Conservation (phyloP, 108 stramenopile species). For the Thalassiosira profunda region DNA sequence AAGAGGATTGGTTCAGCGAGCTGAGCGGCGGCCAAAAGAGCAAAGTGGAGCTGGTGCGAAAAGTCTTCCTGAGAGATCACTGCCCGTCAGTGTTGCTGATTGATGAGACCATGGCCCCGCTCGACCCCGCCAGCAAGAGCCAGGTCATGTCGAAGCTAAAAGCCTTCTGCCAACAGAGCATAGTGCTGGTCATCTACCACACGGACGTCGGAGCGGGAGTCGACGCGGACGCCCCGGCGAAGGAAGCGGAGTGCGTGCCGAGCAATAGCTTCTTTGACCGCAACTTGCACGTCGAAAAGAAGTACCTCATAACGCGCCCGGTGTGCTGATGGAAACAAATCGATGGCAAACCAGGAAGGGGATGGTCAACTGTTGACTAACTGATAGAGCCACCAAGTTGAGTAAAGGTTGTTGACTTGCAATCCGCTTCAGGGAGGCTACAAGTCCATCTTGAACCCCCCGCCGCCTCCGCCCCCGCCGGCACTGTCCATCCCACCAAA, state of each 20-base stretch:
- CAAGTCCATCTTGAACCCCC: constrained; percentile 27
- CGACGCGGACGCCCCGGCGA: constrained; percentile 17
- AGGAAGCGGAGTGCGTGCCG: constrained; percentile 66
- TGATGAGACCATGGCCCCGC: constrained; percentile 92
- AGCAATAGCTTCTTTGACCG: constrained; percentile 87
- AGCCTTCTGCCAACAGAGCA: constrained; percentile 73
- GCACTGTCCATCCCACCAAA: constrained; percentile 14
- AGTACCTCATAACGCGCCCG: constrained; percentile 54
- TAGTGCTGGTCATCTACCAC: constrained; percentile 91
- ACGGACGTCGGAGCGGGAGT: constrained; percentile 70
- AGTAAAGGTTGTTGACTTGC: no score
- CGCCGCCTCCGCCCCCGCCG: neutral
- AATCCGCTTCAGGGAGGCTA: no score
- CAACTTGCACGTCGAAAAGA: constrained; percentile 86
- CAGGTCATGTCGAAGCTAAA: constrained; percentile 85
- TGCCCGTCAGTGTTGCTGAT: constrained; percentile 81
- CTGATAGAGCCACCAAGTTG: no score
- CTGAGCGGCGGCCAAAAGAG: constrained; percentile 90
- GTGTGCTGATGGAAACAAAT: constrained; percentile 69
- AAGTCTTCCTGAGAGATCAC: constrained; percentile 72
- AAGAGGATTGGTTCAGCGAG: constrained; percentile 92
- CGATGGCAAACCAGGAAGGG: no score
- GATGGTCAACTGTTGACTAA: no score
- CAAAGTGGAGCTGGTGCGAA: constrained; percentile 87
- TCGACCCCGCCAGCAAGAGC: constrained; percentile 83